Evolutionary conservation across 2,329 filamentous ascomycete species (phyloP).

Genomic region (Penicillium janthinellum): DNA sequence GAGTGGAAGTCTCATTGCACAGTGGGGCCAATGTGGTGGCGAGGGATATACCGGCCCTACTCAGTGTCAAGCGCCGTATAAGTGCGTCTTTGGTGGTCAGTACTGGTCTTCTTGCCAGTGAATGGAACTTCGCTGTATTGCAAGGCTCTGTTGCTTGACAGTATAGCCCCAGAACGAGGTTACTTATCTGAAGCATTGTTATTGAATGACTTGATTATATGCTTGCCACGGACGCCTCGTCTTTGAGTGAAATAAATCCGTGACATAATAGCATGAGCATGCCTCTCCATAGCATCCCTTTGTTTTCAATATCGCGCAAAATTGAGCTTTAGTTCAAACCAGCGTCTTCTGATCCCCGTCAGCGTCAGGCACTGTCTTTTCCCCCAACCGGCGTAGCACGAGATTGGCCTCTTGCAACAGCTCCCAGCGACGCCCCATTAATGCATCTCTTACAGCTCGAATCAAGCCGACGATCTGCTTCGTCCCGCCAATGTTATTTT

Average conservation of each 20-base stretch:
- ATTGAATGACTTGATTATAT: too few species aligned
- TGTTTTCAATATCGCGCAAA: too few species aligned
- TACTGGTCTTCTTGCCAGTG: conserved; percentile 13
- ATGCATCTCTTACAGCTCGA: conserved; percentile 21
- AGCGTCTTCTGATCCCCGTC: neutral
- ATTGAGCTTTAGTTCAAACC: neutral
- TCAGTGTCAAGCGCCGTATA: conserved; percentile 10
- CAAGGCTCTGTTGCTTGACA: too few species aligned
- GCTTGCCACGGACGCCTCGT: too few species aligned
- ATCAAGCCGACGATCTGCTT: conserved; percentile 24
- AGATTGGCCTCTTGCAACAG: conserved; percentile 26
- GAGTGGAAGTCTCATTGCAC: conserved; percentile 1
- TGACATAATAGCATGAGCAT: too few species aligned
- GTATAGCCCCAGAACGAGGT: too few species aligned
- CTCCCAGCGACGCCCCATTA: conserved; percentile 31
- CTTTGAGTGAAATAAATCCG: too few species aligned
- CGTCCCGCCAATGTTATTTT: conserved; percentile 15
- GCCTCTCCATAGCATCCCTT: too few species aligned
- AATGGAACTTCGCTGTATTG: too few species aligned
- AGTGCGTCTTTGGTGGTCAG: neutral
- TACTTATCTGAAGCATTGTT: too few species aligned
- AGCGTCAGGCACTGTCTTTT: neutral
- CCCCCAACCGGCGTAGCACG: neutral
- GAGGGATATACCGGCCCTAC: conserved; percentile 11
- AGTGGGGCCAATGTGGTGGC: conserved; percentile 16